Conservation (phyloP, 1,284 basidiomycete species). For the Vanrija pseudolonga region DNA sequence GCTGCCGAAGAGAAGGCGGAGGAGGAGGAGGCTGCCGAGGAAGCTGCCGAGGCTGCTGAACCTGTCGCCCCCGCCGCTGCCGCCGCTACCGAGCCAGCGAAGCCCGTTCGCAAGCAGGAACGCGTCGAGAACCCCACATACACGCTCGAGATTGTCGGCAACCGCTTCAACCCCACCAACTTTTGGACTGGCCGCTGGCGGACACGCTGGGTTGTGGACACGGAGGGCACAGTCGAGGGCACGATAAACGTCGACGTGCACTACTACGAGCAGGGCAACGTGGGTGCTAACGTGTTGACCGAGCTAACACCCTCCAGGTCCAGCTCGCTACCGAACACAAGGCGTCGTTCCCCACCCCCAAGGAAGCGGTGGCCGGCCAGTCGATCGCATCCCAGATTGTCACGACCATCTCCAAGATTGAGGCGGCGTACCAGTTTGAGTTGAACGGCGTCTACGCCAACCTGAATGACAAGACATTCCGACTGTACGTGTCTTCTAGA, state of each 20-base stretch:
- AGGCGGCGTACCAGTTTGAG: constrained; percentile 72
- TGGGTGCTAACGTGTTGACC: constrained; percentile 43
- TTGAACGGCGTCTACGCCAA: constrained; percentile 75
- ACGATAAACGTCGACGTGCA: constrained; percentile 78
- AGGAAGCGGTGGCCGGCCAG: constrained; percentile 55
- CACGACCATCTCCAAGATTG: constrained; percentile 75
- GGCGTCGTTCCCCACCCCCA: constrained; percentile 63
- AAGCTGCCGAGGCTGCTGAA: constrained; percentile 4
- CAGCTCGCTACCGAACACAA: constrained; percentile 75
- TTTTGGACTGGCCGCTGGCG: constrained; percentile 94
- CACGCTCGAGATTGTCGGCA: constrained; percentile 77
- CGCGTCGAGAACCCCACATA: constrained; percentile 53
- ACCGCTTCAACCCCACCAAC: constrained; percentile 87
- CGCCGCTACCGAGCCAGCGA: constrained; percentile 7
- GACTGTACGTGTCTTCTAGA: constrained; percentile 47
- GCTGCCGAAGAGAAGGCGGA: constrained; percentile 1
- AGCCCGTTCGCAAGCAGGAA: constrained; percentile 17
- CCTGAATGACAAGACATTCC: constrained; percentile 88
- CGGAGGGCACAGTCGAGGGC: constrained; percentile 48
- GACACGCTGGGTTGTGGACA: constrained; percentile 52
- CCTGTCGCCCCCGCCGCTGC: background rate
- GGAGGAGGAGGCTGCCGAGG: constrained; percentile 11
- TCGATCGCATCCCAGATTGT: constrained; percentile 55
- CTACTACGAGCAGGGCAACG: constrained; percentile 95
- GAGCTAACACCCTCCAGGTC: constrained; percentile 57